phyloP scores from a whole-genome alignment of 345 rosid genomes.

The Gossypium sturtianum region DNA sequence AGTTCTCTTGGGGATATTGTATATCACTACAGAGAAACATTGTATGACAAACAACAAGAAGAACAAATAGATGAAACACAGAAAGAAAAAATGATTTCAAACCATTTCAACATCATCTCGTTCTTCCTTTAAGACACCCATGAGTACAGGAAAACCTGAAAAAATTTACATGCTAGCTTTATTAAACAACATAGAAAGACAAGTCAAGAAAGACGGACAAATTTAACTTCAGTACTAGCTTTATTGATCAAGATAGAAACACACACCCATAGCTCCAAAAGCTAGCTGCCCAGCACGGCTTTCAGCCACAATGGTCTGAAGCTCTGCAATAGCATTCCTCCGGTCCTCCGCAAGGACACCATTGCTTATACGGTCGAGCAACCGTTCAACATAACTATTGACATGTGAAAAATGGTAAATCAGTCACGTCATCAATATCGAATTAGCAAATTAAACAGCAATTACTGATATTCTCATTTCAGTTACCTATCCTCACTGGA shows the following conservation, averaged over 20 bases:
- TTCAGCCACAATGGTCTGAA: constrained; percentile 88
- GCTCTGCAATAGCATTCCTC: constrained; percentile 78
- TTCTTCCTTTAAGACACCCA: constrained; percentile 80
- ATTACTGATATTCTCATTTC: background rate
- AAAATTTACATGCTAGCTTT: constrained; percentile 3
- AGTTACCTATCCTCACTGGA: constrained; percentile 72
- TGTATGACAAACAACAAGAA: background rate
- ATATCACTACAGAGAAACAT: background rate
- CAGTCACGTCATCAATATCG: constrained; percentile 8
- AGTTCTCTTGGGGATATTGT: background rate
- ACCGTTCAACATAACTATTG: constrained; percentile 75
- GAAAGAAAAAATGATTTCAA: constrained; percentile 8
- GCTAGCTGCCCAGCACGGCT: constrained; percentile 80
- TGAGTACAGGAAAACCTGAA: constrained; percentile 91
- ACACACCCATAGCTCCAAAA: constrained; percentile 83
- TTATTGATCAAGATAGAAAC: constrained; percentile 7
- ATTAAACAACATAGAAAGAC: constrained; percentile 1
- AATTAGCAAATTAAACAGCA: background rate
- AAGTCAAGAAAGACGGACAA: background rate
- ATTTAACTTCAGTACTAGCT: background rate
- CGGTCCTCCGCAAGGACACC: constrained; percentile 86
- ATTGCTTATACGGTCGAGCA: constrained; percentile 85
- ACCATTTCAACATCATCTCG: constrained; percentile 95
- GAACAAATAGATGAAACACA: background rate
- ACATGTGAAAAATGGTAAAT: constrained; percentile 2